Base-by-base conservation (phyloP, 768 basidiomycete species). In the Royoungia palumana region DNA sequence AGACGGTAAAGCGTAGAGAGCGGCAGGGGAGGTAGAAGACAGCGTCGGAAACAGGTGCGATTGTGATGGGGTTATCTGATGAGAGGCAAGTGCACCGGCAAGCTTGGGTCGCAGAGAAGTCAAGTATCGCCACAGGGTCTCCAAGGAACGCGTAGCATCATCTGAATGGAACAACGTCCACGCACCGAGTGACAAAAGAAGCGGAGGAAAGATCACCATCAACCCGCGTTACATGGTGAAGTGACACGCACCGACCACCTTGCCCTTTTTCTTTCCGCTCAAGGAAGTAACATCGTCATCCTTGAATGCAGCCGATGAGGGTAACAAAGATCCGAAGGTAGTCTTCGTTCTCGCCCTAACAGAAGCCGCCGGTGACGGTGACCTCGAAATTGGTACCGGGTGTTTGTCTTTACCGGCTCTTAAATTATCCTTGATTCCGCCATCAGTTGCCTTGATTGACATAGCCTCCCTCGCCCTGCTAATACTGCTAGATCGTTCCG, bases 61-160 rank as follows among this genome's bases (percentile, higher is more conserved):
- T 59, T 86, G 82, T 21, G 78, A 74, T 0, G 87, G 82, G 4
- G 81, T 87, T 54, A 83, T 85, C 35, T 78, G 67, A 32, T 94
- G 78, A 4, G 79, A 72, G 35, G 80, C 78, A 2, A 97, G 80
- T 0, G 90, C 89, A 6, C 84, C 85, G 2, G 73, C 77, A 32
- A 97, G 76, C 62, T 94, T 94, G 11, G 90, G 93, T 12, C 96
- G 82, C 11, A 91, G 82, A 60, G 96, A 93, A 2, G 91, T 82
- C 7, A 98, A 80, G 64, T 93, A 98, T 11, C 85, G 80, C 54
- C 92, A 77, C 5, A 99, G 78, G 0, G 87, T 85, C 64, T 97
- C 94, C n/a, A 95, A 73, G 2, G 94, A 88, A 19, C 80, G 78
- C 41, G 76, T 75, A 48, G 78, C 73, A 25, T 83, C 79, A 54